phyloP scores from a whole-genome alignment of 2,329 filamentous ascomycete genomes.

The Fusarium liriodendri region DNA sequence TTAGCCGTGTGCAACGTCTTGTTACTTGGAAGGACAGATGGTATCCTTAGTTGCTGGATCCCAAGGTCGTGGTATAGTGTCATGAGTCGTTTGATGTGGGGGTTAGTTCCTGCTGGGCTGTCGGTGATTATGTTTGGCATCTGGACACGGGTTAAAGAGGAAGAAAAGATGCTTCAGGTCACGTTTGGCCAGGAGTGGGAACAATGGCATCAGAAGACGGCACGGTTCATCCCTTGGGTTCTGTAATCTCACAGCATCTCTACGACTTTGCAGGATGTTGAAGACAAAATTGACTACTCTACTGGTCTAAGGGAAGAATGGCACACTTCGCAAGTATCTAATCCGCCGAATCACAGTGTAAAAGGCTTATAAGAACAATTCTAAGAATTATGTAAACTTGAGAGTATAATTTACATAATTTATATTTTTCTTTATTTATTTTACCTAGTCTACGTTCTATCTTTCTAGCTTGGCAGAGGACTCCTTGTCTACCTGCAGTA shows the following conservation, averaged over 20 bases:
- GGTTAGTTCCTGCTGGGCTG: background rate
- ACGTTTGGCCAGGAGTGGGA: slow-evolving; percentile 62
- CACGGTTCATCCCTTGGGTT: slow-evolving; percentile 58
- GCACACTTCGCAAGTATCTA: no score
- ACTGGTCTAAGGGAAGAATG: no score
- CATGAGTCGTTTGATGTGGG: slow-evolving; percentile 4
- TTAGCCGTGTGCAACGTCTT: slow-evolving; percentile 47
- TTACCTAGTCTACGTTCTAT: no score
- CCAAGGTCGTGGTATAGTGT: slow-evolving; percentile 35
- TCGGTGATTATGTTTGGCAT: slow-evolving; percentile 38
- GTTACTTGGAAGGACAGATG: slow-evolving; percentile 54
- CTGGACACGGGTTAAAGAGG: slow-evolving; percentile 56
- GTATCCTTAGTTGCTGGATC: slow-evolving; percentile 53
- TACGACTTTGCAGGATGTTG: background rate
- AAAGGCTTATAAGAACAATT: no score
- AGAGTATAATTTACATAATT: no score
- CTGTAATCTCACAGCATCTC: background rate
- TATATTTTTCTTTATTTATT: no score
- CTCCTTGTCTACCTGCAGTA: no score
- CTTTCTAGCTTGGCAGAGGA: no score
- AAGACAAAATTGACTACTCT: no score
- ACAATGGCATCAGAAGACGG: slow-evolving; percentile 58
- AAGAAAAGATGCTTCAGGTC: slow-evolving; percentile 61
- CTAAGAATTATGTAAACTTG: no score
- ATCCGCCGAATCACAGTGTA: no score